Base-by-base conservation (phyloP, 192 early-diverging fungal genomes). In the Podochytrium sp. region DNA sequence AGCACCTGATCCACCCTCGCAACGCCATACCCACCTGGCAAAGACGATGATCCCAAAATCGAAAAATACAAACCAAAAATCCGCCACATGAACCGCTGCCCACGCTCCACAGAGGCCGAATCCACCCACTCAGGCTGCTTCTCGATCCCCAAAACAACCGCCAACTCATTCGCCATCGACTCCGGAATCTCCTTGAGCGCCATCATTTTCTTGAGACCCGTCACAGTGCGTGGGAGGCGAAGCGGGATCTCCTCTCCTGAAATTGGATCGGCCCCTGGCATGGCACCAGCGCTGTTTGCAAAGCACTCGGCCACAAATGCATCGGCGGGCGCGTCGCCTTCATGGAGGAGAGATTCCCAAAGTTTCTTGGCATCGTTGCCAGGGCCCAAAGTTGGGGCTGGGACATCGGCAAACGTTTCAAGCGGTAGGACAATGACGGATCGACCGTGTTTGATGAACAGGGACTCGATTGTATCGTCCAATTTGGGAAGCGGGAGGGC, bases 11-110 rank as follows among this genome's bases (percentile, higher is more conserved):
- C 55, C 14, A 57, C 55, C 6, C 55, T 6, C 14, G 55, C n/a
- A 57, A 57, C 55, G 6, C 55, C 55, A 27, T 57, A 57, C 7
- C 55, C 55, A 57, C 55, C 55, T 7, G 55, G 25, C n/a, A 57
- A 30, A 7, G 55, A 57, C 10, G 55, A 57, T 6, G 6, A 27
- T 27, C n/a, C 55, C 25, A 57, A 30, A 57, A 57, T 30, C 55
- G 30, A 10, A 27, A 27, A 20, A 12, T 20, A 20, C 6, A 57
- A 25, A 6, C 55, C 20, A 27, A 27, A 27, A 6, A 57, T 57
- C n/a, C 55, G 10, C 20, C 30, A 57, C 20, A 27, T 27, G 30
- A 57, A 57, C 7, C 30, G 20, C 30, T 57, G 55, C 10, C 55
- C 55, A 57, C 55, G 55, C 10, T 20, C 55, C 20, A 57, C 30